Base-by-base conservation (phyloP, 1,284 basidiomycete genomes). In the Cryptococcus sp. region DNA sequence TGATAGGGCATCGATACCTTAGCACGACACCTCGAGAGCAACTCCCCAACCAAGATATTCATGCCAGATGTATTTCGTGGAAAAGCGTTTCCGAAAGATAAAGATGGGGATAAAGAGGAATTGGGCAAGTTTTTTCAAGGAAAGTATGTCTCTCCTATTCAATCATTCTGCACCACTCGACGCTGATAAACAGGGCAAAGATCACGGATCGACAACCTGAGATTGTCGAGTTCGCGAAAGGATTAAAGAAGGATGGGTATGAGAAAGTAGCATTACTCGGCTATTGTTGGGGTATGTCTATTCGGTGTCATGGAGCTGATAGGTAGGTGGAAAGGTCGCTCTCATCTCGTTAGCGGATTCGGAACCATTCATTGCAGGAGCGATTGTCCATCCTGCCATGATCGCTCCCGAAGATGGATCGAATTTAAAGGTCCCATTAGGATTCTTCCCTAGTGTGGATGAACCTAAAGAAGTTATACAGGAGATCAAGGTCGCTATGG, bases 341-440 rank as follows among this genome's bases (percentile, higher is more conserved):
- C 57, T 72, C 2, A 49, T 67, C 9, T 49, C 70, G 3, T 57
- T 70, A 5, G 53, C 50, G 0, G 52, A 53, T 21, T 56, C 54
- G 2, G 52, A 52, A 2, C 59, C 60, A 1, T 68, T 69, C 60
- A 50, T 53, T 46, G 59, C 59, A 41, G 68, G 67, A 22, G 64
- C 67, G 4, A 55, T 64, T 32, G 56, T 67, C 2, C 70, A 72
- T 49, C 70, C 70, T 0, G 70, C 70, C 7, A 70, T 72, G 67
- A 68, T 72, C 49, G 62, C 63, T 11, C 23, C 55, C 28, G 56
- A 62, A 31, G 70, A 70, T 53, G 70, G 68, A 21, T 60, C 66
- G 24, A 61, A 62, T 23, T 59, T 72, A n/a, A 43, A 56, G 11
- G 57, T 57, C 10, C 67, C 68, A 4, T 54, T 72, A 14, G 70